phyloP scores from a whole-genome alignment of 1,139 yeast genomes.

The Arxiozyma telluris region DNA sequence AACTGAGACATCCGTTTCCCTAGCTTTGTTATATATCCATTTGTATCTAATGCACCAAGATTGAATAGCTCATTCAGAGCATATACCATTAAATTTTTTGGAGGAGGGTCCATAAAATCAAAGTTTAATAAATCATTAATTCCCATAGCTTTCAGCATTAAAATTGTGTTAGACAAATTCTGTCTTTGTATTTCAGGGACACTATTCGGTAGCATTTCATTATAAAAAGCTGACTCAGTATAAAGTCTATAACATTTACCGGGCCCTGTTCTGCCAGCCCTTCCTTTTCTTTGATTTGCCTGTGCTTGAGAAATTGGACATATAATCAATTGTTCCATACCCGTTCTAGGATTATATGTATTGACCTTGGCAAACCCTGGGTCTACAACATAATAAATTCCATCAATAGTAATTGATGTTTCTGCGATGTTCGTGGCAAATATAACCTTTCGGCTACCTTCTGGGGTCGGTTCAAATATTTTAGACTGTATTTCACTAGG shows the following conservation, averaged over 20 bases:
- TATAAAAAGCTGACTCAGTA: constrained; percentile 76
- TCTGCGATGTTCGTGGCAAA: constrained; percentile 96
- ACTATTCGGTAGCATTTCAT: constrained; percentile 80
- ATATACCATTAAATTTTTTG: constrained; percentile 58
- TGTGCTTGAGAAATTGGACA: constrained; percentile 88
- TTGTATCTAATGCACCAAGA: constrained; percentile 66
- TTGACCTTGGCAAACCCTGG: constrained; percentile 91
- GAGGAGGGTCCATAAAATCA: constrained; percentile 95
- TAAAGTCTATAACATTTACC: constrained; percentile 87
- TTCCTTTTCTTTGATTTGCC: constrained; percentile 92
- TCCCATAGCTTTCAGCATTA: constrained; percentile 94
- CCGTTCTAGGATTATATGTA: constrained; percentile 69
- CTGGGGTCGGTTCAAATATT: constrained; percentile 85
- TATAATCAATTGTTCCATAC: constrained; percentile 83
- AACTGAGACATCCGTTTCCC: constrained; percentile 86
- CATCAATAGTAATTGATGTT: constrained; percentile 91
- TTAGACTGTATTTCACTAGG: constrained; percentile 76
- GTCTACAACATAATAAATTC: constrained; percentile 81
- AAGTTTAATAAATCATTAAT: constrained; percentile 69
- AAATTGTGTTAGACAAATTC: constrained; percentile 72
- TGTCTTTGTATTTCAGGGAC: constrained; percentile 92
- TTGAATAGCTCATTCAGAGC: constrained; percentile 82
- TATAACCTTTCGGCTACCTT: constrained; percentile 71
- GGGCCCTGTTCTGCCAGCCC: constrained; percentile 96
- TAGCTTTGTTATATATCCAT: constrained; percentile 61